phyloP scores from a whole-genome alignment of 2,329 filamentous ascomycete genomes.

The Xylariaceae sp. region DNA sequence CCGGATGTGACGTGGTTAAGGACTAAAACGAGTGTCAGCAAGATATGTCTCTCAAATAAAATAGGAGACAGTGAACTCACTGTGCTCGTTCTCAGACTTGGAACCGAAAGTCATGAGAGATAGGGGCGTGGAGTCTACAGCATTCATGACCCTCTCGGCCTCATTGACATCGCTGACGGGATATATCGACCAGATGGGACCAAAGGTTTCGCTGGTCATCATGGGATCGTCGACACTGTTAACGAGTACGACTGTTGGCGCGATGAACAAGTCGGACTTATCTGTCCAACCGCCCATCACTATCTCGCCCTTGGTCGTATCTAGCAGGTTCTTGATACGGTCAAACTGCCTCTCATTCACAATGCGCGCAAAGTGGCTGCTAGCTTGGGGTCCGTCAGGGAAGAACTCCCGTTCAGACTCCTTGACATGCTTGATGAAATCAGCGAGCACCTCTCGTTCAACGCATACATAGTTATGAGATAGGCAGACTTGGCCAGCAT shows the following conservation, averaged over 20 bases:
- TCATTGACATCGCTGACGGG: slow-evolving; percentile 75
- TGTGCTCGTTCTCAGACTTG: slow-evolving; percentile 68
- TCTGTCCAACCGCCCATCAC: slow-evolving; percentile 82
- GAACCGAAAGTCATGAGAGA: slow-evolving; percentile 81
- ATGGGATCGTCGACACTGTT: slow-evolving; percentile 69
- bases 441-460: slow-evolving; percentile 64
- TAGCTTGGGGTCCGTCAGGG: slow-evolving; percentile 73
- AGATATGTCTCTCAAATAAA: neutral
- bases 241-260: slow-evolving; percentile 87
- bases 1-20: slow-evolving; percentile 60
- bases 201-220: slow-evolving; percentile 77
- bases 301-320: slow-evolving; percentile 75
- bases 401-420: slow-evolving; percentile 70
- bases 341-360: slow-evolving; percentile 75
- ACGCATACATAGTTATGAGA: slow-evolving; percentile 89
- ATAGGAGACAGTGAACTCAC: slow-evolving; percentile 40
- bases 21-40: slow-evolving; percentile 34
- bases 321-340: slow-evolving; percentile 87
- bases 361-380: slow-evolving; percentile 72
- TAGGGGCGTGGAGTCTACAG: slow-evolving; percentile 76
- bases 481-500: slow-evolving; percentile 87
- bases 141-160: slow-evolving; percentile 75
- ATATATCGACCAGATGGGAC: slow-evolving; percentile 83
- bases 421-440: slow-evolving; percentile 71
- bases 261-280: slow-evolving; percentile 74